Base-by-base conservation (phyloP, 2,329 filamentous ascomycete genomes). In the Clonostachys rosea region DNA sequence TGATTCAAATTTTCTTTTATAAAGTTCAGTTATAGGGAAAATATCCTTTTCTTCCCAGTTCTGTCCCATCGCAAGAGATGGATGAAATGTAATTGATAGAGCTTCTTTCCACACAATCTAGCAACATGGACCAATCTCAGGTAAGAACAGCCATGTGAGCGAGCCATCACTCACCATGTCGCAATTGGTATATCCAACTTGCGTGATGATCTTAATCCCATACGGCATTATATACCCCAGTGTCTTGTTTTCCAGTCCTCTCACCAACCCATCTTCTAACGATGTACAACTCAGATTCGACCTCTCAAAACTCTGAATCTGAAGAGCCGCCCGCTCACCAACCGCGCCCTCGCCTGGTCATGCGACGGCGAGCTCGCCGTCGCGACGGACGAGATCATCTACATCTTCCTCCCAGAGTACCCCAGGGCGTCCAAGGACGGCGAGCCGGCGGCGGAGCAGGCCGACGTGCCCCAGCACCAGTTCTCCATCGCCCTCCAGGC, bases 351-450 rank as follows among this genome's bases (percentile, higher is more conserved):
- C 9, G 56, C 73, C 35, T 82, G 78, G 74, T 83, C 79, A 18
- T 74, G 73, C 50, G 79, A 83, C 46, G 76, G 73, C 20, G 79
- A 81, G 54, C 65, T 83, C 6, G 79, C 78, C 34, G 68, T 81
- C 34, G 74, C 71, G 3, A 74, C 75, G n/a, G 75, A 79, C 50
- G 79, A 83, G 57, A 75, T 73, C 40, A 64, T 81, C 33, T 67
- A 74, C 53, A 60, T 80, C 42, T 78, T 71, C 49, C 57, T 79
- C 6, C 77, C 77, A 5, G 70, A 76, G 40, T 78, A 63, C 41
- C 52, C 60, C 3, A 16, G 34, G 39, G 43, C 6, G 35, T 43
- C 14, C 10, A 16, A 36, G 37, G 43, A 16, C 34, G 41, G 16
- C 49, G 49, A 34, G 33, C 13, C 45, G 11, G 48, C 58, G 13